A percentile compares a stretch with the other conserved stretches of the same genome.
These are phyloP conservation scores for Claviceps cyperi DNA, from an alignment of 2,329 filamentous ascomycete genomes.

Conservation along the genomic window DNA sequence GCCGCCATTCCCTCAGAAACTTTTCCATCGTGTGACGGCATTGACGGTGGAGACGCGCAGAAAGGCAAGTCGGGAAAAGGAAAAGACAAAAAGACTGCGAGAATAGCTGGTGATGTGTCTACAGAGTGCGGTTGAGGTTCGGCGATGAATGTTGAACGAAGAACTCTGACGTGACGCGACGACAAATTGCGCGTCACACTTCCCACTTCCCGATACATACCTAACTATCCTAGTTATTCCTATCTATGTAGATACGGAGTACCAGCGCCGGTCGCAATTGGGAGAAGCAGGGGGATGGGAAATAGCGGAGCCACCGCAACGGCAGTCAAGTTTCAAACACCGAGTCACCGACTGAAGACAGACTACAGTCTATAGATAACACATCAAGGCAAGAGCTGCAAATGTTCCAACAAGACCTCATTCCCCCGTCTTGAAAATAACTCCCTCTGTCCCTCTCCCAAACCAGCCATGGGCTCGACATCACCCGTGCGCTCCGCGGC, in stretches of 20 bases:
- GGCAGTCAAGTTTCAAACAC: too few relatives aligned
- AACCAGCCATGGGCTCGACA: constrained; percentile 13
- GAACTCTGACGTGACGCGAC: not conserved
- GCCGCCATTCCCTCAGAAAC: constrained; percentile 85
- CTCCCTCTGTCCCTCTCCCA: not conserved
- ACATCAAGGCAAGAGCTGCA: too few relatives aligned
- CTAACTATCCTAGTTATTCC: too few relatives aligned
- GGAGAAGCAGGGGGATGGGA: too few relatives aligned
- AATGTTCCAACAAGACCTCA: too few relatives aligned
- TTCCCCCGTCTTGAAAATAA: not conserved
- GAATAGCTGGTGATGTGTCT: not conserved
- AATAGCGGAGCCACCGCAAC: too few relatives aligned
- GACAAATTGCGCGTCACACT: too few relatives aligned
- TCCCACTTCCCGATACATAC: too few relatives aligned
- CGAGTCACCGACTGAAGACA: too few relatives aligned
- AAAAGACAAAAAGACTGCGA: not conserved
- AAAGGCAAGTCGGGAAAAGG: not conserved
- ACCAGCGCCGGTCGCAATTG: too few relatives aligned
- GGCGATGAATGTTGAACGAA: not conserved
- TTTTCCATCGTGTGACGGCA: constrained; percentile 55
- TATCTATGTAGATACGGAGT: too few relatives aligned
- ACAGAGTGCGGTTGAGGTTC: not conserved
- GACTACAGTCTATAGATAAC: too few relatives aligned
- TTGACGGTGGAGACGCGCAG: not conserved
- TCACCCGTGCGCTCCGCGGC: constrained; percentile 49